A percentile compares a stretch with the other conserved stretches of the same genome.
Conservation (phyloP, 2,329 filamentous ascomycete species). For the Huntiella savannae region DNA sequence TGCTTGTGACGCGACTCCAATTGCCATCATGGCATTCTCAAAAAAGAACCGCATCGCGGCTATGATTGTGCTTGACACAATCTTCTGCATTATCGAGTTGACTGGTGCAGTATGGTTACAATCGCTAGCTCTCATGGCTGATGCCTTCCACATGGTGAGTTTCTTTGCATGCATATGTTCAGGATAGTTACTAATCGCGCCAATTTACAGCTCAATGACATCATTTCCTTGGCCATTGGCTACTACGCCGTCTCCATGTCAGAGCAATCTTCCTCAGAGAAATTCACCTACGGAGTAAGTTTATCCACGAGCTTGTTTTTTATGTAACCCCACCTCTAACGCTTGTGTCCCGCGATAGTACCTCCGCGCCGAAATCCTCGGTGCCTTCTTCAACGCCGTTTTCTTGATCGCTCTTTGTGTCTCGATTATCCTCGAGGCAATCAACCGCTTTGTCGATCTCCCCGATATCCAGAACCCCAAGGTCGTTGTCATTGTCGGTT, state of each 20-base stretch:
- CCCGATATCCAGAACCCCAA: constrained; percentile 71
- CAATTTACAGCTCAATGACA: constrained; percentile 66
- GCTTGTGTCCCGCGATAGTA: constrained; percentile 34
- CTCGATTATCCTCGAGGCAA: constrained; percentile 87
- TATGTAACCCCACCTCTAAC: neutral
- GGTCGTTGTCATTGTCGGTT: constrained; percentile 79
- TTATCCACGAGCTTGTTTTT: neutral
- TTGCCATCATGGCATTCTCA: constrained; percentile 56
- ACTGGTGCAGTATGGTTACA: constrained; percentile 70
- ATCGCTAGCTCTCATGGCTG: constrained; percentile 82
- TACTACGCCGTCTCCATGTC: constrained; percentile 89
- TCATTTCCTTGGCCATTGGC: constrained; percentile 80
- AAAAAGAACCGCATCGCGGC: constrained; percentile 85
- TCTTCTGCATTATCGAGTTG: constrained; percentile 82
- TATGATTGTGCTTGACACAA: constrained; percentile 74
- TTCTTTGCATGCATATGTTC: neutral
- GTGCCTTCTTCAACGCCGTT: constrained; percentile 90
- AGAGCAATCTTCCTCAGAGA: constrained; percentile 66
- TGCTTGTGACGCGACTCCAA: neutral
- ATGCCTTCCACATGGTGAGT: constrained; percentile 92
- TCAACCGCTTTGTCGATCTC: constrained; percentile 80
- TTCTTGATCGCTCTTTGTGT: constrained; percentile 93
- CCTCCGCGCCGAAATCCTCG: constrained; percentile 91
- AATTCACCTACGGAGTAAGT: constrained; percentile 83
- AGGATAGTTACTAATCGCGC: neutral